Percentiles rank a stretch among this genome's conserved stretches.
These are phyloP conservation scores for Camellia granthamiana DNA, from an alignment of 148 eudicot genomes.

Conservation along the genomic window DNA sequence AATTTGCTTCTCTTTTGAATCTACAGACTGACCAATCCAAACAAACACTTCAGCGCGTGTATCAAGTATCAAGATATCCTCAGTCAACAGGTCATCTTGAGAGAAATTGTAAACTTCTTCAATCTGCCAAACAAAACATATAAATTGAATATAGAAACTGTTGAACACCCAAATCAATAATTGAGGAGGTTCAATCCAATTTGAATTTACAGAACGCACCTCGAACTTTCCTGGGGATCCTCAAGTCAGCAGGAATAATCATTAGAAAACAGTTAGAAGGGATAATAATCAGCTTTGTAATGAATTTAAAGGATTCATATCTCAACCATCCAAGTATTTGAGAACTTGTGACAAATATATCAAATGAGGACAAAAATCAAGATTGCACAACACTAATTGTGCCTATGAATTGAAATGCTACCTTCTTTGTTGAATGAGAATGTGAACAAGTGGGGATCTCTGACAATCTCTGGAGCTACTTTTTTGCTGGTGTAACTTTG, in stretches of 20 bases:
- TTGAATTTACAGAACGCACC: slow-evolving; percentile 44
- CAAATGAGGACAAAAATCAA: neutral
- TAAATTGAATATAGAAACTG: neutral
- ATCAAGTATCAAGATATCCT: slow-evolving; percentile 90
- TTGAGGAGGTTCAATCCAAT: neutral
- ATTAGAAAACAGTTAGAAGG: slow-evolving; percentile 32
- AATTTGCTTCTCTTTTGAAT: slow-evolving; percentile 79
- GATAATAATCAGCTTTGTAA: no score
- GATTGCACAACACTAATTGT: neutral
- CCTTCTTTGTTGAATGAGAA: slow-evolving; percentile 77
- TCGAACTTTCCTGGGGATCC: slow-evolving; percentile 76
- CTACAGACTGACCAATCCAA: slow-evolving; percentile 96
- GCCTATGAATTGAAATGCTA: slow-evolving; percentile 22
- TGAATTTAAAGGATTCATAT: neutral
- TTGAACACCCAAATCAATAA: neutral
- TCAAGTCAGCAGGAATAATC: slow-evolving; percentile 26
- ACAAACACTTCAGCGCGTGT: slow-evolving; percentile 90
- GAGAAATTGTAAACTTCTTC: slow-evolving; percentile 92
- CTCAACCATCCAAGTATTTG: slow-evolving; percentile 9
- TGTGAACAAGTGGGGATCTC: slow-evolving; percentile 90
- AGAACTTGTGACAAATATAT: slow-evolving; percentile 1
- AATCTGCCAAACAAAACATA: slow-evolving; percentile 42
- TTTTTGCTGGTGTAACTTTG: slow-evolving; percentile 77
- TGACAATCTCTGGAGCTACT: slow-evolving; percentile 57
- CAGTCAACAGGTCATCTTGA: slow-evolving; percentile 96